These are phyloP conservation scores for Bothriochloa decipiens DNA, from an alignment of 176 grass and related monocot species.

Conservation along the genomic window DNA sequence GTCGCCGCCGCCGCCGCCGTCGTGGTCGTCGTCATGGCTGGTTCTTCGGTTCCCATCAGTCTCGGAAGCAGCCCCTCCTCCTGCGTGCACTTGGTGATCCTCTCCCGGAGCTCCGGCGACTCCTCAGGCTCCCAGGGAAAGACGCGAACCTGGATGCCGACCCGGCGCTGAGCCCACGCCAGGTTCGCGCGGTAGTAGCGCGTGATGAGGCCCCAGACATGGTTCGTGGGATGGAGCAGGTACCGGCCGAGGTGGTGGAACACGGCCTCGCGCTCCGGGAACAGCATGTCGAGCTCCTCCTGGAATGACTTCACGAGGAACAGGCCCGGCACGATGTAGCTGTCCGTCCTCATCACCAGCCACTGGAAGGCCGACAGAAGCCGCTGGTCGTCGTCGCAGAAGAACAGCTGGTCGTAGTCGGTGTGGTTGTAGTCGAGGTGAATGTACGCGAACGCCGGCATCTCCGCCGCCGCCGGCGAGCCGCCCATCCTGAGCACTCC, in stretches of 20 bases:
- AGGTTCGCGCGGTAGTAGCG: conserved; percentile 61
- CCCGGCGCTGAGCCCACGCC: conserved; percentile 29
- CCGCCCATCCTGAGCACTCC: conserved; percentile 10
- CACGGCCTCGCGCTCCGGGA: conserved; percentile 65
- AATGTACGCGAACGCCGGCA: conserved; percentile 47
- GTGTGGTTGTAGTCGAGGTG: conserved; percentile 46
- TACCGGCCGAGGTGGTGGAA: conserved; percentile 81
- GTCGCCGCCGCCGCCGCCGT: not conserved
- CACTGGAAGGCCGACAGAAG: conserved; percentile 48
- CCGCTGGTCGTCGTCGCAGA: conserved; percentile 70
- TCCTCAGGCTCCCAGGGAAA: conserved; percentile 4
- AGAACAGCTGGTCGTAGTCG: conserved; percentile 41
- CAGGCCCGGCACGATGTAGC: conserved; percentile 63
- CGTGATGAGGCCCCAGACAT: conserved; percentile 73
- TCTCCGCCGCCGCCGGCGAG: not conserved
- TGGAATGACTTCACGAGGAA: conserved; percentile 48
- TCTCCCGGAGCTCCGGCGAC: conserved; percentile 43
- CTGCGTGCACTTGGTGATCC: conserved; percentile 45
- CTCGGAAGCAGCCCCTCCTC: conserved; percentile 34
- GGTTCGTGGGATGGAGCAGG: conserved; percentile 74
- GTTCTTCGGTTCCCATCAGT: not conserved
- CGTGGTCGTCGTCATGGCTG: not conserved
- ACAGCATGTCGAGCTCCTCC: conserved; percentile 56
- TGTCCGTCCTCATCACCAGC: conserved; percentile 62
- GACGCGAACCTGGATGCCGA: conserved; percentile 69